Base-by-base conservation (phyloP, 139 green algal species). In the Chlorella sp. region DNA sequence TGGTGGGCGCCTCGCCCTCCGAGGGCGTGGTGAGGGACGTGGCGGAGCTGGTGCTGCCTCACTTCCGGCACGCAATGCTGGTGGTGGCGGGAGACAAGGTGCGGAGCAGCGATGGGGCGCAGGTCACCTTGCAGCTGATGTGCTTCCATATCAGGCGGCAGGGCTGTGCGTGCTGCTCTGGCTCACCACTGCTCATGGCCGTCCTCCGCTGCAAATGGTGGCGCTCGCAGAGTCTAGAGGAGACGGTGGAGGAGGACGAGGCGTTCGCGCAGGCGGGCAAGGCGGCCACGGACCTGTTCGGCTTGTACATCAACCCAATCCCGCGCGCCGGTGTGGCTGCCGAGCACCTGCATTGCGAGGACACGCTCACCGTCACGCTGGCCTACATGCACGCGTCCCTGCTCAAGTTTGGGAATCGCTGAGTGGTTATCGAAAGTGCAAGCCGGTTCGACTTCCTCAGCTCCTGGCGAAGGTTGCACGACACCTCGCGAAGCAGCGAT, bases 261-360 rank as follows among this genome's bases (percentile, higher is more conserved):
- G 63, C 34, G 35, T 24, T 82, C 17, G 10, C 70, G 30, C 67
- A 72, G 67, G 42, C 67, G 31, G 77, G 70, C 31, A 77, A 83
- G 59, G 27, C 55, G 10, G 30, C 70, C 27, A 30, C 42, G 33
- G 77, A 87, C 50, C 10, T 90, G 22, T 93, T 88, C 70, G 76
- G 89, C 59, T n/a, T 78, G 67, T 97, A 96, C 73, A 70, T 98
- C 32, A 97, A 97, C 83, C 94, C 88, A 0, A 96, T 91, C 73
- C 83, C 87, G 0, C 26, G 75, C 10, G 91, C 97, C 71, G 93
- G 93, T 51, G 92, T 61, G 0, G 49, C 64, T 20, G 35, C 42
- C 1, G 36, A 77, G 35, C 66, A 65, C 1, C 62, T 51, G 5
- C n/a, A n/a, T n/a, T n/a, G n/a, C n/a, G 76, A 81, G 55, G 76